Conservation (phyloP, 2,329 filamentous ascomycete genomes). For the Penicillium sp. region DNA sequence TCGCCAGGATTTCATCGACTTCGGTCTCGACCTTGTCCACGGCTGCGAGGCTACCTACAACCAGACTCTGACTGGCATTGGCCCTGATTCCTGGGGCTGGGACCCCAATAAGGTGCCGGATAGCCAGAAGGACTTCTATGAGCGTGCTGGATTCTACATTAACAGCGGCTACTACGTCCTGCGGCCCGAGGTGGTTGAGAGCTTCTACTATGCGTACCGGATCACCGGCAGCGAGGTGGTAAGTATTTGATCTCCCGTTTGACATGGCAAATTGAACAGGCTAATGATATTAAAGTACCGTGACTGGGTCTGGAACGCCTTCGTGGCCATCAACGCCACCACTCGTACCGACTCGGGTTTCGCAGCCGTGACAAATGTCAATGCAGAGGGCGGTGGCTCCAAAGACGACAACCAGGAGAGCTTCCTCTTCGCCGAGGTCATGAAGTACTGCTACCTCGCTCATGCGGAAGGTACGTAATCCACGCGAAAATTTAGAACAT, state of each 20-base stretch:
- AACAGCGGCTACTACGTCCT: slow-evolving; percentile 61
- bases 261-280: background rate
- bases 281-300: slow-evolving; percentile 56
- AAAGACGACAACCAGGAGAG: slow-evolving; percentile 75
- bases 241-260: slow-evolving; percentile 1
- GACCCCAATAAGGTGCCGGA: slow-evolving; percentile 49
- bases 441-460: slow-evolving; percentile 81
- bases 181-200: slow-evolving; percentile 79
- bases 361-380: slow-evolving; percentile 65
- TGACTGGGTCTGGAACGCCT: slow-evolving; percentile 81
- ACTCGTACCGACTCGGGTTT: slow-evolving; percentile 66
- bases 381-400: slow-evolving; percentile 58
- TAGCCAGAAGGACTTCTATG: slow-evolving; percentile 59
- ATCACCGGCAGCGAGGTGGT: slow-evolving; percentile 67
- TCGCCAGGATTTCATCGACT: slow-evolving; percentile 65
- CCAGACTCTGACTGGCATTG: slow-evolving; percentile 67
- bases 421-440: slow-evolving; percentile 82
- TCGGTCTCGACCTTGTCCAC: slow-evolving; percentile 69
- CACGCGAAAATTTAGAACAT: background rate
- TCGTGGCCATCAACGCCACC: slow-evolving; percentile 64
- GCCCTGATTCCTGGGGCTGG: slow-evolving; percentile 71
- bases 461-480: slow-evolving; percentile 46
- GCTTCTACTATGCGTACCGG: slow-evolving; percentile 82
- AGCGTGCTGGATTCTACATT: slow-evolving; percentile 70
- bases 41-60: slow-evolving; percentile 74